Evolutionary conservation across 768 basidiomycete genomes (phyloP).

Genomic region (Imleria badia): DNA sequence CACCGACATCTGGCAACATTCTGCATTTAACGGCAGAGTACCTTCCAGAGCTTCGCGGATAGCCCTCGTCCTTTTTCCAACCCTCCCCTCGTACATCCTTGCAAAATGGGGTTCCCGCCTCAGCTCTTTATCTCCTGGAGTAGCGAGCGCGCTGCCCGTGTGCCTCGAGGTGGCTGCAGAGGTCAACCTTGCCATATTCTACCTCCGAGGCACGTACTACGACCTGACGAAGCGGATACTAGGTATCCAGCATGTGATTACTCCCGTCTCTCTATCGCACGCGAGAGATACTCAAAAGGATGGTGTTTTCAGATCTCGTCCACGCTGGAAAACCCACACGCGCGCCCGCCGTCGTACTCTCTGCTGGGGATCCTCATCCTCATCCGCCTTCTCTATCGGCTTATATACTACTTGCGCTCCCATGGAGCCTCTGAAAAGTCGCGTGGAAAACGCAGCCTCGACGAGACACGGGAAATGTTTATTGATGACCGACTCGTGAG

Average conservation of each 20-base stretch:
- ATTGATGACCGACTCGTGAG: conserved; percentile 66
- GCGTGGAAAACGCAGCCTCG: conserved; percentile 35
- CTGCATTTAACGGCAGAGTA: conserved; percentile 37
- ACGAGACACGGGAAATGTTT: conserved; percentile 38
- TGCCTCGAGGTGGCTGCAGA: conserved; percentile 60
- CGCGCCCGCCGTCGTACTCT: conserved; percentile 83
- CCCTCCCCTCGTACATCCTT: conserved; percentile 62
- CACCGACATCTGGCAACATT: conserved; percentile 78
- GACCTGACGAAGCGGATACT: conserved; percentile 65
- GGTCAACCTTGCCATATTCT: conserved; percentile 78
- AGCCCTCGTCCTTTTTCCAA: conserved; percentile 62
- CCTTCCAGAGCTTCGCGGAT: conserved; percentile 49
- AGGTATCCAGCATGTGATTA: conserved; percentile 64
- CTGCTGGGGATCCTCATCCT: conserved; percentile 73
- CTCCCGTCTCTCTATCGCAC: background rate
- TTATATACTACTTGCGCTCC: conserved; percentile 46
- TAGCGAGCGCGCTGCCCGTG: conserved; percentile 42
- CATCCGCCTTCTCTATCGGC: conserved; percentile 62
- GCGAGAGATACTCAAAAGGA: conserved; percentile 1
- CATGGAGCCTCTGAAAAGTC: conserved; percentile 26
- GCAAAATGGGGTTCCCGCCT: conserved; percentile 47
- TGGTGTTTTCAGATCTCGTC: conserved; percentile 62
- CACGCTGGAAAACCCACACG: conserved; percentile 65
- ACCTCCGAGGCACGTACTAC: conserved; percentile 79
- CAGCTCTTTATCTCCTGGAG: conserved; percentile 31